Conservation (phyloP, 352 stramenopile genomes). For the Lagenidium giganteum region DNA sequence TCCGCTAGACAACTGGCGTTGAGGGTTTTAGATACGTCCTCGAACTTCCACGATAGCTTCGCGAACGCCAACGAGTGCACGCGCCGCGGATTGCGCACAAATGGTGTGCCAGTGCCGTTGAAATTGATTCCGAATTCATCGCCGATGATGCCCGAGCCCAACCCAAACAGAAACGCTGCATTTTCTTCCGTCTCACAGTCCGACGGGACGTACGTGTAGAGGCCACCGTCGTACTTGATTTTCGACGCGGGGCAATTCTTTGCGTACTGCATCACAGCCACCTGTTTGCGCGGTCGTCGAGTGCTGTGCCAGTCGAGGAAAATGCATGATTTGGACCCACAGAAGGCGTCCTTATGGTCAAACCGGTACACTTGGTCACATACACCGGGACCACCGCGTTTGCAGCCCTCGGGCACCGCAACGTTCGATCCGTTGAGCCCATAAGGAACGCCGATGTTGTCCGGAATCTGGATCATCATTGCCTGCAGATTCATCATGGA, state of each 20-base stretch:
- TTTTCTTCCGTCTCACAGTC: constrained; percentile 21
- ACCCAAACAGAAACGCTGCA: constrained; percentile 29
- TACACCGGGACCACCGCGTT: no score
- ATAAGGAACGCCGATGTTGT: no score
- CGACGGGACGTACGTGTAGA: constrained; percentile 26
- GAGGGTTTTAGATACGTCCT: constrained; percentile 23
- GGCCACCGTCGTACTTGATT: constrained; percentile 37
- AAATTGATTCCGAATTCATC: constrained; percentile 23
- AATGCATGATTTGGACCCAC: constrained; percentile 26
- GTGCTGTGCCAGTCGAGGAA: constrained; percentile 33
- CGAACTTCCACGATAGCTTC: constrained; percentile 27
- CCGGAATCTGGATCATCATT: constrained; percentile 10
- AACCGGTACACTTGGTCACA: no score
- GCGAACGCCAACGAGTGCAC: constrained; percentile 37
- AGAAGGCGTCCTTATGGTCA: constrained; percentile 25
- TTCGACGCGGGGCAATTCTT: constrained; percentile 22
- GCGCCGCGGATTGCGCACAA: no score
- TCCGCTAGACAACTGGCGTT: constrained; percentile 29
- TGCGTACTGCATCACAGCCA: constrained; percentile 32
- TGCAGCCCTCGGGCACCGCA: no score
- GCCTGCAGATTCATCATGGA: constrained; percentile 7
- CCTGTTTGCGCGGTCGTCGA: constrained; percentile 24
- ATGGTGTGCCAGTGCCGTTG: no score
- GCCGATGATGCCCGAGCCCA: constrained; percentile 40
- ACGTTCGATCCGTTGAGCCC: no score